phyloP scores from a whole-genome alignment of 768 basidiomycete species.

The Glaciozyma martinii region DNA sequence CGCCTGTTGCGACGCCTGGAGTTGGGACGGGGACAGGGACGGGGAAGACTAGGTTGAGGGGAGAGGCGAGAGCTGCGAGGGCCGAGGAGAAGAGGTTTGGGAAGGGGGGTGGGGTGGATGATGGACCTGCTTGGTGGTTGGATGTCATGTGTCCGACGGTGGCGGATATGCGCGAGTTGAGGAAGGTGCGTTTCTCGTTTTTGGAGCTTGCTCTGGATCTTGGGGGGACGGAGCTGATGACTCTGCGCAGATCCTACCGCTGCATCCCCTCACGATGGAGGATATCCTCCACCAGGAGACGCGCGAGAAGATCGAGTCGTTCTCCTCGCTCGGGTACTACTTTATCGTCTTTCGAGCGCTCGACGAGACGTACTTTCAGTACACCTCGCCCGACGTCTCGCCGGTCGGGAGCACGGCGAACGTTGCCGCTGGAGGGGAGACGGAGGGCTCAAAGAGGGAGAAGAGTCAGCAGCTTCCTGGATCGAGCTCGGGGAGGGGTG shows the following conservation, averaged over 20 bases:
- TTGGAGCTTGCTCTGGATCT: not conserved
- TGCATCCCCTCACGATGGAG: slow-evolving; percentile 87
- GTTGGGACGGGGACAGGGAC: slow-evolving; percentile 1
- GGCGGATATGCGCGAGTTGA: slow-evolving; percentile 75
- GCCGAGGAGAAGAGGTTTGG: slow-evolving; percentile 25
- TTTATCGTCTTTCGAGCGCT: slow-evolving; percentile 79
- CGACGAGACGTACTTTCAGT: slow-evolving; percentile 49
- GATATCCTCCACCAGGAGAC: slow-evolving; percentile 87
- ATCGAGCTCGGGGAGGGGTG: slow-evolving; percentile 34
- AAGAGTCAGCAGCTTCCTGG: slow-evolving; percentile 21
- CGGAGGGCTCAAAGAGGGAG: slow-evolving; percentile 22
- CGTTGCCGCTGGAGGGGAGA: not conserved
- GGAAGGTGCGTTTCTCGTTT: slow-evolving; percentile 52
- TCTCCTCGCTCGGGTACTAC: slow-evolving; percentile 78
- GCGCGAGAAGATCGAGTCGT: slow-evolving; percentile 81
- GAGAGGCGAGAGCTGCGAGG: slow-evolving; percentile 20
- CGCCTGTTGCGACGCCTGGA: not conserved
- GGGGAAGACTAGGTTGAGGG: slow-evolving; percentile 11
- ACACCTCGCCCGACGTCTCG: slow-evolving; percentile 24
- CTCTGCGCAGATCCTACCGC: slow-evolving; percentile 56
- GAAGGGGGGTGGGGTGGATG: slow-evolving; percentile 22
- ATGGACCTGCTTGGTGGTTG: slow-evolving; percentile 66
- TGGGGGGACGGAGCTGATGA: not conserved
- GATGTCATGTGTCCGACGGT: slow-evolving; percentile 80
- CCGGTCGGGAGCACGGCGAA: not conserved